Base-by-base conservation (phyloP, 192 early-diverging fungal species). In the Coemansia sp. region DNA sequence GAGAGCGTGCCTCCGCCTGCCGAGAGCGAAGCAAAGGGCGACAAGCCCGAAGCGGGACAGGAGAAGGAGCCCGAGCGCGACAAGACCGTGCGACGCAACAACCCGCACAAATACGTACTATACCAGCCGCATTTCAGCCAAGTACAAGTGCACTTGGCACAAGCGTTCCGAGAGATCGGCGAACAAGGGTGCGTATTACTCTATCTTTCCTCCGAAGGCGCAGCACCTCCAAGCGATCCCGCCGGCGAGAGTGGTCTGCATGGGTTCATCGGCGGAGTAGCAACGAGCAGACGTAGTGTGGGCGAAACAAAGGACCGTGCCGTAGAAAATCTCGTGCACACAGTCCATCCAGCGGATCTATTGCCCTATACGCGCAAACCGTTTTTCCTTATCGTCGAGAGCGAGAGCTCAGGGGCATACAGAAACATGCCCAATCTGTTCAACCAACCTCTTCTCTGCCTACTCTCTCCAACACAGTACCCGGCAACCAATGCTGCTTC, bases 311-410 rank as follows among this genome's bases (percentile, higher is more conserved):
- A 67, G 19, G 62, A 63, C 36, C 56, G 54, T 29, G 44, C 43
- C 8, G 26, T 46, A n/a, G 72, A 60, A 60, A 58, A 72, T 34
- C 61, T 90, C 20, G 70, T 81, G 54, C 87, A 94, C 64, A 86
- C 89, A 18, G 70, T 97, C 15, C 90, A 94, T 52, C 94, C 95
- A 4, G 79, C 80, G 3, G 96, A 99, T 53, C 77, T 99, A 24
- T 60, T 96, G 9, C 96, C 96, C 0, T 97, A 93, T 49, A 94
- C 94, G 33, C 79, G 96, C 42, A 96, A 97, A 48, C 90, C 96
- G 5, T 73, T 99, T 54, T 97, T 97, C 53, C 60, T 97, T 17
- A 81, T 99, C 45, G 81, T 99, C 14, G 96, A 99, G 57, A 95
- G 93, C 73, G 85, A 81, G 50, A 91, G 94, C 64, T 90, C 89